Evolutionary conservation across 2,329 filamentous ascomycete genomes (phyloP).

Genomic region (Trichoderma guizhouense): DNA sequence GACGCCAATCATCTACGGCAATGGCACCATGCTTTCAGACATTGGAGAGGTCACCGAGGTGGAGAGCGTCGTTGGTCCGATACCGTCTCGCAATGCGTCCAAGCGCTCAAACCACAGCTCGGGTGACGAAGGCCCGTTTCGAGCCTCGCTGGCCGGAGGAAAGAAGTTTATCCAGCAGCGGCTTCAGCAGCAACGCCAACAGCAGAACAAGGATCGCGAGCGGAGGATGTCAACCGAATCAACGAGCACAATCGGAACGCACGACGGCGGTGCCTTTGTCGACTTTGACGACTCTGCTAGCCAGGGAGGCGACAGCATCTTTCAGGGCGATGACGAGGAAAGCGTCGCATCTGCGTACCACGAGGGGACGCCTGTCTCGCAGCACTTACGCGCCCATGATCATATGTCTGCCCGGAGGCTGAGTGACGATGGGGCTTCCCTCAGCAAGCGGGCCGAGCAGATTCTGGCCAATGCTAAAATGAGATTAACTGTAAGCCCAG

Average conservation of each 20-base stretch:
- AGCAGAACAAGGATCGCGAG: constrained; percentile 43
- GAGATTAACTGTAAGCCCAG: constrained; percentile 68
- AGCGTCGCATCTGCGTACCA: constrained; percentile 58
- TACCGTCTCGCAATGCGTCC: constrained; percentile 38
- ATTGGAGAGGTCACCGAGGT: constrained; percentile 57
- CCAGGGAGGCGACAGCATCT: constrained; percentile 59
- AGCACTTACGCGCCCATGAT: constrained; percentile 18
- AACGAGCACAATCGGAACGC: constrained; percentile 56
- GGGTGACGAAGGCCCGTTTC: constrained; percentile 35
- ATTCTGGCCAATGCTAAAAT: constrained; percentile 92
- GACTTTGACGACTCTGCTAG: constrained; percentile 62
- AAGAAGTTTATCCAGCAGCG: constrained; percentile 44
- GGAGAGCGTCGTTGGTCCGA: constrained; percentile 47
- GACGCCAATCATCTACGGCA: constrained; percentile 66
- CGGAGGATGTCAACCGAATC: constrained; percentile 58
- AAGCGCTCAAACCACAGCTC: constrained; percentile 33
- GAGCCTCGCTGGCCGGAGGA: constrained; percentile 46
- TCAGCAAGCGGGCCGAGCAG: constrained; percentile 81
- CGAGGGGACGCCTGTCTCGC: constrained; percentile 40
- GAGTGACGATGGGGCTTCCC: constrained; percentile 58
- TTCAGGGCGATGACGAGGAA: constrained; percentile 66
- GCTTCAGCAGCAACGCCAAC: constrained; percentile 41
- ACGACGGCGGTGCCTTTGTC: constrained; percentile 49
- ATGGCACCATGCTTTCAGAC: constrained; percentile 66
- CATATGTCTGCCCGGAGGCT: constrained; percentile 20